Evolutionary conservation across 2,329 filamentous ascomycete genomes (phyloP), one percentile per base, ranked within the genome.

Genomic region (Pseudogymnoascus sp.): DNA sequence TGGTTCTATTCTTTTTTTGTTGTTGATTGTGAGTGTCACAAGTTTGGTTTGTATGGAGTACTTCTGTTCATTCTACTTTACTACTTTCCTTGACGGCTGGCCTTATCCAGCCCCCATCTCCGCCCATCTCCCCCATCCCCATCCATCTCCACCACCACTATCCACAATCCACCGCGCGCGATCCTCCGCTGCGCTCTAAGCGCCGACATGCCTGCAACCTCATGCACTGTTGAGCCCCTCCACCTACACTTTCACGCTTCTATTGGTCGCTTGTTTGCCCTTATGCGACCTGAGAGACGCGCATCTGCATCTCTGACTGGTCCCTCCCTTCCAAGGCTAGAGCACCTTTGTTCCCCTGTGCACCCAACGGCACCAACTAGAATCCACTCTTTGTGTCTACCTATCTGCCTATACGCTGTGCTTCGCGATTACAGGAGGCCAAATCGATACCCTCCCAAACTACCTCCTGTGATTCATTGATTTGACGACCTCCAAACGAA

Each of bases 301-400:
- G 67, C 67, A 66, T 60, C 61, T 65, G 63, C 62, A 54, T 57
- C 39, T 37, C 22, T 67, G 63, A 67, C 66, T 69, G 63, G 67
- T 57, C 41, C 64, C 20, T 39, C 57, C 54, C 58, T 65, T 62
- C 16, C 32, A 54, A 54, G 47, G 47, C 28, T 54, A 54, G 25
- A 32, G 11, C 3, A 12, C 7, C 16, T 28, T 28, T 54, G n/a
- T 54, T 9, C 47, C 43, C 47, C 47, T 54, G 47, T 54, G 6
- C 47, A 54, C 28, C 47, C 47, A 54, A 54, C 47, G 25, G 25
- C 32, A 54, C 47, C 47, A 54, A 54, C 47, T 54, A 28, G 47
- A 54, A 54, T 32, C 47, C 47, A 54, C 47, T 28, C 47, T 18
- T 54, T 32, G 47, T 54, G 8, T 54, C 47, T 32, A 54, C 47